A percentile compares a stretch with the other conserved stretches of the same genome.
These are phyloP conservation scores for Schwanniomyces yamadae DNA, from an alignment of 805 yeast genomes.

Conservation along the genomic window DNA sequence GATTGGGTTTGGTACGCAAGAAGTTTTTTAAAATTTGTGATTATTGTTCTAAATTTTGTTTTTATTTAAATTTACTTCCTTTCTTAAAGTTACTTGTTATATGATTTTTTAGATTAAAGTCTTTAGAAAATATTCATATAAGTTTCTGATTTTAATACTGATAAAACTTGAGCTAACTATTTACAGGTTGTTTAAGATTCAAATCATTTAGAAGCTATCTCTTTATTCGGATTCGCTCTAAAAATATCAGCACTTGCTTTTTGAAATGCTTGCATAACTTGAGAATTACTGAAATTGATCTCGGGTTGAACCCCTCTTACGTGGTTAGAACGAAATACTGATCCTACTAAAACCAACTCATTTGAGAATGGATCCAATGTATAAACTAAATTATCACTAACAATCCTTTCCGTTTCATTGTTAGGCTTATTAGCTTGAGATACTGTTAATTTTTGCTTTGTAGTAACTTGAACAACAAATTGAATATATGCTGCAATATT, in stretches of 20 bases:
- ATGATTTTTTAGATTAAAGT: too few species aligned
- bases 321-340: constrained; percentile 38
- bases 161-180: too few species aligned
- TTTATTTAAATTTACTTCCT: too few species aligned
- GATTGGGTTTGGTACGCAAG: too few species aligned
- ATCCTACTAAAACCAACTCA: constrained; percentile 40
- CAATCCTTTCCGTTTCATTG: constrained; percentile 23
- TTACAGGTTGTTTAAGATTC: too few species aligned
- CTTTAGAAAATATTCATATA: too few species aligned
- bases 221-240: constrained; percentile 37
- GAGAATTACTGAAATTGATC: constrained; percentile 15
- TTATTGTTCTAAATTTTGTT: too few species aligned
- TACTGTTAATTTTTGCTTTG: constrained; percentile 37
- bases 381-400: constrained; percentile 38
- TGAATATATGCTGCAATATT: constrained; percentile 39
- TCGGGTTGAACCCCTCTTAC: constrained; percentile 40
- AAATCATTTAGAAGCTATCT: too few species aligned
- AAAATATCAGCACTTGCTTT: constrained; percentile 39
- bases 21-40: too few species aligned
- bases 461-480: constrained; percentile 35
- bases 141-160: too few species aligned
- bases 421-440: constrained; percentile 18
- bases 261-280: constrained; percentile 28
- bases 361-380: constrained; percentile 39
- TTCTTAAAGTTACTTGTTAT: too few species aligned